Evolutionary conservation across 768 basidiomycete genomes (phyloP).

Genomic region (Tephrocybe sp.): DNA sequence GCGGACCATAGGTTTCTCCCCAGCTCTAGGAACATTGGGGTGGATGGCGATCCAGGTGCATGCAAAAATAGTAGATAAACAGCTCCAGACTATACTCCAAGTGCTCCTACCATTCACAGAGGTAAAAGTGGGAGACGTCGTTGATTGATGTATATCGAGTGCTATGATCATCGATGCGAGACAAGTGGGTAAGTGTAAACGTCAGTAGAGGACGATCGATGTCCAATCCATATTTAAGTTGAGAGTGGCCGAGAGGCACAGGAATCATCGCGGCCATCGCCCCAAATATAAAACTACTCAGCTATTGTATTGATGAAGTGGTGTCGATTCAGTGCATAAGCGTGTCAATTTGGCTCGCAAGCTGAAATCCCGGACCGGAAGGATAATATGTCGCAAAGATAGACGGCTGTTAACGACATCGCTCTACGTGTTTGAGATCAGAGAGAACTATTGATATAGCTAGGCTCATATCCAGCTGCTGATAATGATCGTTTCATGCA

Average conservation of each 20-base stretch:
- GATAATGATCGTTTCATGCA: too few species aligned
- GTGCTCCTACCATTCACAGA: constrained; percentile 1
- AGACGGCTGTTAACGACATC: too few species aligned
- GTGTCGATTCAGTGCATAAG: neutral
- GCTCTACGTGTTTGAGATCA: too few species aligned
- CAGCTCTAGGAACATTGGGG: constrained; percentile 19
- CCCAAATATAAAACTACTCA: neutral
- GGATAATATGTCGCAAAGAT: too few species aligned
- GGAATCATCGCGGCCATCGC: too few species aligned
- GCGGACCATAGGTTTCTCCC: neutral
- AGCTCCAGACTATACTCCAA: constrained; percentile 21
- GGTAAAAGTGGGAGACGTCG: neutral
- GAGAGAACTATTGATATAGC: too few species aligned
- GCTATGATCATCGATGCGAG: neutral
- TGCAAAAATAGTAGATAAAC: constrained; percentile 19
- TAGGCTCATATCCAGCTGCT: too few species aligned
- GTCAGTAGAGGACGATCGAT: too few species aligned
- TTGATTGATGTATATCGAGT: neutral
- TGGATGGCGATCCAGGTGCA: constrained; percentile 23
- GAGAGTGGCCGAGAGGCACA: too few species aligned
- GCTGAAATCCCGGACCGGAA: too few species aligned
- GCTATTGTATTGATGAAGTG: neutral
- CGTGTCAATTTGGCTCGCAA: too few species aligned
- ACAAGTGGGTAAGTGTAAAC: neutral
- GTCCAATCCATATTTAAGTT: too few species aligned